Percentiles rank a stretch among this genome's conserved stretches.
These are phyloP conservation scores for Kuraishia molischiana DNA, from an alignment of 805 yeast genomes.

Conservation along the genomic window DNA sequence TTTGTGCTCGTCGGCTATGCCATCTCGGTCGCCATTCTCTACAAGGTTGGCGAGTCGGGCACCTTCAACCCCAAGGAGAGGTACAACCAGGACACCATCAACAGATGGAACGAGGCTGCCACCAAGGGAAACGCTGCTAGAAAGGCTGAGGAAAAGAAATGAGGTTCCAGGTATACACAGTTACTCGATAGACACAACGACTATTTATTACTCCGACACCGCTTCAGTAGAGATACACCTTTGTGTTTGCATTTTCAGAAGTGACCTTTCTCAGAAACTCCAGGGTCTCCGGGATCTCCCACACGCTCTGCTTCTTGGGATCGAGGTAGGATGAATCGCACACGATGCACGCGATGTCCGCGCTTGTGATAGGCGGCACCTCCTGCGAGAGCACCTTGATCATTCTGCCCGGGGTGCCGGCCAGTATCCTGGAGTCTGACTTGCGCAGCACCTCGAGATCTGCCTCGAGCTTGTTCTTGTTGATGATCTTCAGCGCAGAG, in stretches of 20 bases:
- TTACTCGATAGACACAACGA: no score
- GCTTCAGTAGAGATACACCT: constrained; percentile 44
- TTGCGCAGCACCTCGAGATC: constrained; percentile 40
- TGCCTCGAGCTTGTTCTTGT: constrained; percentile 61
- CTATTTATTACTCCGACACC: no score
- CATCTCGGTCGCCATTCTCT: constrained; percentile 21
- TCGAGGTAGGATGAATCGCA: constrained; percentile 57
- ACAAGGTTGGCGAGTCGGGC: constrained; percentile 25
- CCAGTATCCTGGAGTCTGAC: constrained; percentile 39
- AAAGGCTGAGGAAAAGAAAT: constrained; percentile 10
- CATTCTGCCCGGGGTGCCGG: constrained; percentile 58
- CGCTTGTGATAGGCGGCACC: constrained; percentile 26
- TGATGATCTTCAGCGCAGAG: constrained; percentile 59
- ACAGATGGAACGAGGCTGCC: constrained; percentile 39
- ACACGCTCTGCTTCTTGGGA: constrained; percentile 45
- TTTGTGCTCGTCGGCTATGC: constrained; percentile 29
- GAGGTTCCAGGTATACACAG: background rate
- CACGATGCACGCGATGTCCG: constrained; percentile 42
- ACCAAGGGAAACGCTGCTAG: constrained; percentile 14
- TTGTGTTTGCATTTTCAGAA: constrained; percentile 26
- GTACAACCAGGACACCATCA: constrained; percentile 27
- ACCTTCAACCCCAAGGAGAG: constrained; percentile 24
- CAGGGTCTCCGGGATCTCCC: constrained; percentile 45
- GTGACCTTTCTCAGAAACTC: constrained; percentile 28
- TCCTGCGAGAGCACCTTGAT: constrained; percentile 34